Conservation (phyloP, 2,329 filamentous ascomycete genomes). For the Lachnum nothofagi region DNA sequence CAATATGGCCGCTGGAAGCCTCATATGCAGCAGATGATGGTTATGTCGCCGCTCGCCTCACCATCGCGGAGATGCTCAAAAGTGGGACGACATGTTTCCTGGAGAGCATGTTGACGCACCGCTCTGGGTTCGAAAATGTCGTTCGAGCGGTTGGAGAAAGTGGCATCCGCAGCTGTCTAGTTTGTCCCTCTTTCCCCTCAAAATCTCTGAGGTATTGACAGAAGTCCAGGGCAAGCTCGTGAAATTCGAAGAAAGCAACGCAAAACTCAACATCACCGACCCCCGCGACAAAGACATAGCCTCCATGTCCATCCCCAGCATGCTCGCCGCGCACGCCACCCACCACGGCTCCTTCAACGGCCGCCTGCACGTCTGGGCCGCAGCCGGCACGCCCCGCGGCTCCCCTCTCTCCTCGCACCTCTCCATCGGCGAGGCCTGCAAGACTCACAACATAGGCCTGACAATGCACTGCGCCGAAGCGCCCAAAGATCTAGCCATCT, state of each 20-base stretch:
- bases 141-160: constrained; percentile 40
- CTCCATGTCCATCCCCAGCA: constrained; percentile 34
- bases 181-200: neutral
- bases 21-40: constrained; percentile 43
- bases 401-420: constrained; percentile 37
- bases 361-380: constrained; percentile 45
- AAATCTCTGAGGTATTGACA: neutral
- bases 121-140: constrained; percentile 43
- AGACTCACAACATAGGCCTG: constrained; percentile 37
- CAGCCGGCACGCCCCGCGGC: constrained; percentile 44
- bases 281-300: constrained; percentile 35
- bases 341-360: constrained; percentile 37
- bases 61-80: constrained; percentile 47
- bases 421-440: constrained; percentile 39
- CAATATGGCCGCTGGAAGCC: constrained; percentile 45
- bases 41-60: constrained; percentile 43
- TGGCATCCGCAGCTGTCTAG: constrained; percentile 39
- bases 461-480: constrained; percentile 46
- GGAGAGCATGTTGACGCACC: constrained; percentile 46
- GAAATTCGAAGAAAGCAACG: constrained; percentile 36
- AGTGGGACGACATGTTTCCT: constrained; percentile 48
- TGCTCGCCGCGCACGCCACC: constrained; percentile 34
- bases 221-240: constrained; percentile 33
- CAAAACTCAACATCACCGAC: constrained; percentile 33
- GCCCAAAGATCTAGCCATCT: constrained; percentile 37